Base-by-base conservation (phyloP, 2,329 filamentous ascomycete genomes). In the Alternaria brassicicola region DNA sequence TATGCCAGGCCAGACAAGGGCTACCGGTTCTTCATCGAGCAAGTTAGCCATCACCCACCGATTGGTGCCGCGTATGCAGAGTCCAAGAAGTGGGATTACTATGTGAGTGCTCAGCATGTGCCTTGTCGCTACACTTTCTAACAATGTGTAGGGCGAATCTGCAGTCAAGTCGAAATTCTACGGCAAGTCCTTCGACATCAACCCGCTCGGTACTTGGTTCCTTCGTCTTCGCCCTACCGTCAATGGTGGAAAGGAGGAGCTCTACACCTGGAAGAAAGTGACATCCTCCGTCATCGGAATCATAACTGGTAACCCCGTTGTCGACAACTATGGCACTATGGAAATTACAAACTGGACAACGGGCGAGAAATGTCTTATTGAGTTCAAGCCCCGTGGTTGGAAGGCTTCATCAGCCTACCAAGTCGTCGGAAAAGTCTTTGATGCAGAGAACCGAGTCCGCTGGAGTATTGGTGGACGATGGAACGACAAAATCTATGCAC, bases 241-340 rank as follows among this genome's bases (percentile, higher is more conserved):
- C 3, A 92, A 90, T 3, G 89, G 71, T 6, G 70, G 73, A 12
- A 69, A 90, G 69, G 88, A 91, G 63, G 95, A 99, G 67, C 82
- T 97, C 2, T 99, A 96, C 78, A 97, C 94, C 0, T 99, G 95
- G 95, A 98, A 97, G 80, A 99, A 99, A 80, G 93, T 97, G 17
- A 98, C 93, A 1, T 95, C 93, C 1, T 96, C 93, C 2, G 95
- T 99, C n/a, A 89, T 98, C 59, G 95, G 95, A 57, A 99, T 99
- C 77, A 97, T 99, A 70, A 98, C 94, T 0, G 95, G 95, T 46
- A 97, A 92, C 68, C 95, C 95, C 0, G 91, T 91, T 0, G 91
- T 99, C n/a, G 95, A 99, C 80, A 97, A 99, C 78, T 98, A 98
- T 75, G 95, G 95, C 1, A 84, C 89, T 0, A 98, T 99, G 92